Conservation (phyloP, 768 basidiomycete species). For the Termitomyces sp. region DNA sequence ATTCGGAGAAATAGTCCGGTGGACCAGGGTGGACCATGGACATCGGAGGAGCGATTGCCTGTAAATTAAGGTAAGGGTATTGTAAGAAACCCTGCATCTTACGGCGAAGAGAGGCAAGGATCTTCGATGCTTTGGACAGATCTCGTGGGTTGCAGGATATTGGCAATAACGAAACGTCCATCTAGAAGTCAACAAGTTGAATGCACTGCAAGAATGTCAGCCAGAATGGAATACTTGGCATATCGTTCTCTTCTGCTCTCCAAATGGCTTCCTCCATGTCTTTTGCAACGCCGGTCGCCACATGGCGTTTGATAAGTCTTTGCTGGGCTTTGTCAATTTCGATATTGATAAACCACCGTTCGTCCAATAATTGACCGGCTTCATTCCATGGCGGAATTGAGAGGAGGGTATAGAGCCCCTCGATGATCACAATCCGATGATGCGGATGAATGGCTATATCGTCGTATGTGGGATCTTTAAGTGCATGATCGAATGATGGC, state of each 20-base stretch:
- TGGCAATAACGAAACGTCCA: slow-evolving; percentile 40
- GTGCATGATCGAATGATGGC: slow-evolving; percentile 82
- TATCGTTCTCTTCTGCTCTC: slow-evolving; percentile 77
- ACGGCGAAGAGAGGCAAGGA: neutral
- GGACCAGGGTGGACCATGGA: neutral
- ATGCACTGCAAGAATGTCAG: neutral
- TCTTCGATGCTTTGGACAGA: slow-evolving; percentile 30
- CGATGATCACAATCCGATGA: slow-evolving; percentile 81
- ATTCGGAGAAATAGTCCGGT: too few species aligned
- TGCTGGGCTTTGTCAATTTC: slow-evolving; percentile 50
- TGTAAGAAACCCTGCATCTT: neutral
- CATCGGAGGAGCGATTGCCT: neutral
- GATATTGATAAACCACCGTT: slow-evolving; percentile 72
- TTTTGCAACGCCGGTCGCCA: slow-evolving; percentile 71
- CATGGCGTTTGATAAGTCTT: slow-evolving; percentile 69
- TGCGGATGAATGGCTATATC: slow-evolving; percentile 52
- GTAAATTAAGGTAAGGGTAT: neutral
- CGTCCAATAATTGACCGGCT: slow-evolving; percentile 65
- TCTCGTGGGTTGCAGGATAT: slow-evolving; percentile 44
- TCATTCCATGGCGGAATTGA: slow-evolving; percentile 69
- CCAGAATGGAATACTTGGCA: slow-evolving; percentile 51
- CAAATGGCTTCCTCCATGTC: slow-evolving; percentile 59
- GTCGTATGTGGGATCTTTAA: slow-evolving; percentile 78
- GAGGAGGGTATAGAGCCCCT: slow-evolving; percentile 86
- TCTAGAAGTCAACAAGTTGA: slow-evolving; percentile 26